Base-by-base conservation (phyloP, 495 filamentous ascomycete species). In the Xanthoparmelia taractica region DNA sequence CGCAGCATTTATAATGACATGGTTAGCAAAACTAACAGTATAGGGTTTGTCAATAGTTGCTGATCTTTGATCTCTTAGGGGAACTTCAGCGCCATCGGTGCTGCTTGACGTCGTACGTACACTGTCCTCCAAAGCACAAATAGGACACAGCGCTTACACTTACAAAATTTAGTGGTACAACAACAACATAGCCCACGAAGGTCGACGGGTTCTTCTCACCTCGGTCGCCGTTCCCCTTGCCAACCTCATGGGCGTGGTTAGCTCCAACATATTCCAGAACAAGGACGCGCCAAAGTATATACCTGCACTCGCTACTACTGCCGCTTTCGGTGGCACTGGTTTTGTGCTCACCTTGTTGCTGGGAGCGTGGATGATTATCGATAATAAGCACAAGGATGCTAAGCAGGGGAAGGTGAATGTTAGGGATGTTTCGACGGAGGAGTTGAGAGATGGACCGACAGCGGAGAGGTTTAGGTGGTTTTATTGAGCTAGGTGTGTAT, bases 1-100 rank as follows among this genome's bases (percentile, higher is more conserved):
- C 61, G 86, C 87, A 15, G 83, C 79, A 27, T 92, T 91, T 71
- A 90, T 91, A 86, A 91, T 92, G 87, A 86, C 84, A 20, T 91
- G 88, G 87, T 83, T 78, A n/a, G 81, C 80, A 5, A 79, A 4
- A 20, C 3, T 2, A 1, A 8, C 3, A 1, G 0, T 33, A 15
- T n/a, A 25, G 29, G 27, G 20, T 0, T 3, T 20, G 1, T 4
- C 8, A 0, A 23, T 13, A 20, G 20, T 8, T 8, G 6, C 13
- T 33, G 17, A 54, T 11, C 0, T 10, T n/a, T 20, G 4, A 31
- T 0, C 15, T 5, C 1, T 20, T 18, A 54, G 50, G 50, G 50
- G 50, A 31, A 54, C 50, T 8, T 54, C 50, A 13, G 50, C 50
- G 1, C 50, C 50, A 2, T 54, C 50, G 0, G 50, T 54, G 15